These are phyloP conservation scores for Prunus persica DNA, from an alignment of 306 rosid genomes.

Conservation along the genomic window DNA sequence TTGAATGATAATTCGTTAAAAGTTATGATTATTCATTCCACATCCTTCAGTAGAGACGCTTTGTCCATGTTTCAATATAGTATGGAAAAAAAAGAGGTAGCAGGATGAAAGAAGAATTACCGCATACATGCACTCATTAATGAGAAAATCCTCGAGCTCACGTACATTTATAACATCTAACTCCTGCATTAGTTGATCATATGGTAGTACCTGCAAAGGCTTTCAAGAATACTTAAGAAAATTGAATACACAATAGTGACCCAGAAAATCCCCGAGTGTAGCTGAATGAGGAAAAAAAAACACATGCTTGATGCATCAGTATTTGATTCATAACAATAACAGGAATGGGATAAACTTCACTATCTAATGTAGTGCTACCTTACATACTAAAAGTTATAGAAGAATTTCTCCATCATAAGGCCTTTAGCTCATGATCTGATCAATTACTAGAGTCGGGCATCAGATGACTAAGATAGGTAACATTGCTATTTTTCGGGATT, in stretches of 20 bases:
- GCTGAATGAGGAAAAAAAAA: not conserved
- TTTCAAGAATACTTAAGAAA: slow-evolving; percentile 7
- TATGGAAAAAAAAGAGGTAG: slow-evolving; percentile 9
- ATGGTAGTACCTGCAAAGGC: slow-evolving; percentile 65
- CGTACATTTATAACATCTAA: slow-evolving; percentile 84
- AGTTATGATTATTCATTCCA: not conserved
- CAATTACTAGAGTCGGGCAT: not conserved
- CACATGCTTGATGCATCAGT: not conserved
- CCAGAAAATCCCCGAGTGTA: not conserved
- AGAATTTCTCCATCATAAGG: not conserved
- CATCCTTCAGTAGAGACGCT: not conserved
- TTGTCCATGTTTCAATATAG: slow-evolving; percentile 7
- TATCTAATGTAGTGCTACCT: not conserved
- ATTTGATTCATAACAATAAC: not conserved
- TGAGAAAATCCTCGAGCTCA: slow-evolving; percentile 90
- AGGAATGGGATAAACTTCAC: not conserved
- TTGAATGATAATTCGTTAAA: not conserved
- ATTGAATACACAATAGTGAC: not conserved
- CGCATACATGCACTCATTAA: slow-evolving; percentile 98
- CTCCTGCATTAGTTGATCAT: slow-evolving; percentile 88
- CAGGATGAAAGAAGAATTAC: slow-evolving; percentile 45
- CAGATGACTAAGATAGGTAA: not conserved
- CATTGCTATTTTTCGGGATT: not conserved
- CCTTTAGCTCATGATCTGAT: not conserved
- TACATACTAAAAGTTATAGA: not conserved